Evolutionary conservation across 2,329 filamentous ascomycete genomes (phyloP), one percentile per base, ranked within the genome.

Genomic region (Neonectria ditissima): DNA sequence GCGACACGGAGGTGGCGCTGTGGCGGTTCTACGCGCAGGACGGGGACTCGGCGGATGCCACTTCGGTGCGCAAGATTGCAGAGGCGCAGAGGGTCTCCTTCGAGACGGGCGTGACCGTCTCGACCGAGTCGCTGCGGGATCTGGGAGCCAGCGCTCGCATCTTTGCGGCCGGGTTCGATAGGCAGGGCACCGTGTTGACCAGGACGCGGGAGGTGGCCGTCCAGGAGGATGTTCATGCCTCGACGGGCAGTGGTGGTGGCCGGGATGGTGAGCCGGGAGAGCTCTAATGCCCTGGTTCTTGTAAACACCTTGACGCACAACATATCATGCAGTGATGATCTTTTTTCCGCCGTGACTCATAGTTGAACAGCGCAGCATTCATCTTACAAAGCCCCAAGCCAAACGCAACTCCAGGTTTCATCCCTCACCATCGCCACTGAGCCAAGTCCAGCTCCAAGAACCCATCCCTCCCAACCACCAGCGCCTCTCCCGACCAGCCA

Each of bases 1-100:
- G 65, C 20, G 65, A 65, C 41, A 67, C 62, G 3, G 59, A 63
- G 47, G 59, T 65, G 18, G 32, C n/a, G 24, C 43, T 54, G 24
- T 67, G 65, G 62, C 56, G 62, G 24, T 67, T 67, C 65, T 65
- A 62, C 52, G 54, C 39, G 18, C 45, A 58, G 20, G 54, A 61
- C 41, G 59, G 55, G 13, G 60, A 53, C 28, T 14, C 34, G 13
- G 51, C 32, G 11, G 47, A 54, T 14, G 43, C 52, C 10, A 66
- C 47, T 24, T 55, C 55, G 32, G 60, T 58, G 43, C 55, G 55
- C 26, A 45, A 26, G 43, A 32, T 64, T 16, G 61, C 53, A 4
- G 56, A 63, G n/a, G 64, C 54, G 11, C 24, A 51, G 48, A 39
- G 56, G 39, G 26, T 10, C n/a, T 54, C 51, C 30, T 66, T 64